Conservation (phyloP, 495 filamentous ascomycete species). For the Coniosporium apollinis region DNA sequence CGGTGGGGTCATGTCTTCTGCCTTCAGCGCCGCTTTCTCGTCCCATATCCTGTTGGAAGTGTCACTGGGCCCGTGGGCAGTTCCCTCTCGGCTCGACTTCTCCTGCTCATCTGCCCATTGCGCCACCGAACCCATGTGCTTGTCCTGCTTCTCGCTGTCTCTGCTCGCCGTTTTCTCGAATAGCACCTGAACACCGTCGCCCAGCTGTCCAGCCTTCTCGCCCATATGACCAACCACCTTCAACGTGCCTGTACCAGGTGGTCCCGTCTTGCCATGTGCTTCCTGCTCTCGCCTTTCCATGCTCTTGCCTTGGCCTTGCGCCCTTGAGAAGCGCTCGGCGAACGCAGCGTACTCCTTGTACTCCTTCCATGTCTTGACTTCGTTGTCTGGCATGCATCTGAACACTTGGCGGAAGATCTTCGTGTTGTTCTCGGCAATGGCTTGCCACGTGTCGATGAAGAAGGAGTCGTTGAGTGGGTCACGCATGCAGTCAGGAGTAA, state of each 20-base stretch:
- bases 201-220: conserved; percentile 7
- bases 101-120: conserved; percentile 23
- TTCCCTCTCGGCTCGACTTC: conserved; percentile 9
- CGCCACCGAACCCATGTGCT: conserved; percentile 24
- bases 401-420: conserved; percentile 85
- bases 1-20: background rate
- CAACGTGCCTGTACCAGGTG: conserved; percentile 13
- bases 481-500: conserved; percentile 54
- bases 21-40: conserved; percentile 22
- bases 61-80: no score
- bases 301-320: conserved; percentile 25
- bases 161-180: conserved; percentile 20
- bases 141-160: conserved; percentile 26
- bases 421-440: conserved; percentile 87
- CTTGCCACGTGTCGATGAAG: conserved; percentile 73
- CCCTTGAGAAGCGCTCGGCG: conserved; percentile 58
- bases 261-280: conserved; percentile 13
- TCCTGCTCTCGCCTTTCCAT: conserved; percentile 10
- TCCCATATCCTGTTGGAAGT: no score
- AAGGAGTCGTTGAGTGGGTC: conserved; percentile 76
- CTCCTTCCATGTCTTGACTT: conserved; percentile 84
- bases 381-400: conserved; percentile 89
- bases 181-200: conserved; percentile 15
- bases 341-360: conserved; percentile 81
- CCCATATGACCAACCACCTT: conserved; percentile 1